Evolutionary conservation across 2,329 filamentous ascomycete genomes (phyloP), one percentile per base, ranked within the genome.

Genomic region (Aspergillus japonicus): DNA sequence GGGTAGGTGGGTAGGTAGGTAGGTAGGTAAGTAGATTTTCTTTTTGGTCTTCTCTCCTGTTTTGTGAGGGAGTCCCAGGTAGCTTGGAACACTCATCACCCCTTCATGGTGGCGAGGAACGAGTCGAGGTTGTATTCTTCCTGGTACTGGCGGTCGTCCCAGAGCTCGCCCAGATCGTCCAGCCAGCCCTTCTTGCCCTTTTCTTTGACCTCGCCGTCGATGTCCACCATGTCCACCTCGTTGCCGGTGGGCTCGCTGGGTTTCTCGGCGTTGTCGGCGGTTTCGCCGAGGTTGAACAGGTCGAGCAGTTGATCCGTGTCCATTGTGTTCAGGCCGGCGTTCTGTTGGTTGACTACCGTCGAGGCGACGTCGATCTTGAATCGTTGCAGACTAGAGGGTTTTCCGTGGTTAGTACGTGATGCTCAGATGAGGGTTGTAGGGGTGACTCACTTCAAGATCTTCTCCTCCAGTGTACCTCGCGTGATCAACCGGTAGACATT

Each of bases 341-440:
- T 99, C 79, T 99, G 95, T 78, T 99, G 95, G 75, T 99, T 99
- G 66, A 99, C 96, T 5, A 99, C 95, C 0, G 96, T 99, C 54
- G 90, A 96, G 47, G 95, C 96, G 21, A 99, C 93, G 75, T 99
- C 95, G 71, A 99, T 96, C 83, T 99, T 99, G 88, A 99, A 99
- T 54, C 95, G 89, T 86, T 99, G 95, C 58, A 99, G 87, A 72
- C 90, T 96, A 67, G 52, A 19, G 10, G 14, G 5, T 16, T 29
- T 35, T 10, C 14, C 33, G 51, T 11, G 10, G 62, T 72, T 69
- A 71, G 64, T 62, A 54, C 23, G 5, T n/a, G 19, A 26, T 24
- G 59, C 56, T 55, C 54, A 29, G 7, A 29, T 29, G 26, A 8
- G 7, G 8, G 7, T 2, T 11, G 8, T 16, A 21, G 11, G 31